Evolutionary conservation across 2,329 filamentous ascomycete genomes (phyloP), one percentile per base, ranked within the genome.

Genomic region (Cytospora leucostoma): DNA sequence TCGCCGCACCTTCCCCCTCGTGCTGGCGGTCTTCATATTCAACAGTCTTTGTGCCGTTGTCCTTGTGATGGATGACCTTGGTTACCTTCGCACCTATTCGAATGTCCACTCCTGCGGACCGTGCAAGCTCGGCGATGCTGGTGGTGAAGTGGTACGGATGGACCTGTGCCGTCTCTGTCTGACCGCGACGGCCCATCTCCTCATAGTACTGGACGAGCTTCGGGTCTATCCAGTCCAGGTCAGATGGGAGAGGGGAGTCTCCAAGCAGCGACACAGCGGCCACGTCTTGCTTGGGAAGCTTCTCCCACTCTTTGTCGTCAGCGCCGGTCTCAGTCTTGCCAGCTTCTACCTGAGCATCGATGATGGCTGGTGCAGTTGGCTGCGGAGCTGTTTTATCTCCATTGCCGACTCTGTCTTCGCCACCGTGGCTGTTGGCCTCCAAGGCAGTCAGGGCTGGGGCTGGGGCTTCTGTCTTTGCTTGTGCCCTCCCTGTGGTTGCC

Each of bases 141-240:
- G 86, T 94, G 0, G 95, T 98, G 73, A 99, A 98, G 52, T 92
- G 88, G 66, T 89, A 91, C 0, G 95, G 95, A 71, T 99, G 94
- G 3, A 98, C 94, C 76, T 99, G 95, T 0, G 95, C 91, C 1
- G 95, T 98, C 66, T 92, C 91, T 1, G 83, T 84, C 0, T 87
- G 85, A 3, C 86, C 88, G 6, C 52, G 78, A 1, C 72, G 68
- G 32, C 92, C 92, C 92, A 98, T 97, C 72, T 89, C 87, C 38
- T 91, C 86, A 76, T 96, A 98, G 21, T 81, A 80, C 59, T 79
- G 78, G 27, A 96, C 77, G 2, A 88, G 78, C 5, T 88, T 85
- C 1, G 83, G 77, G 59, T 90, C 85, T 50, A 98, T 81, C 93
- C 93, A 99, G 74, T 97, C 89, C 13, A 98, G 79, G 67, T 96